Base-by-base conservation (phyloP, 441 rosid genomes). In the Arabidopsis lyrata region DNA sequence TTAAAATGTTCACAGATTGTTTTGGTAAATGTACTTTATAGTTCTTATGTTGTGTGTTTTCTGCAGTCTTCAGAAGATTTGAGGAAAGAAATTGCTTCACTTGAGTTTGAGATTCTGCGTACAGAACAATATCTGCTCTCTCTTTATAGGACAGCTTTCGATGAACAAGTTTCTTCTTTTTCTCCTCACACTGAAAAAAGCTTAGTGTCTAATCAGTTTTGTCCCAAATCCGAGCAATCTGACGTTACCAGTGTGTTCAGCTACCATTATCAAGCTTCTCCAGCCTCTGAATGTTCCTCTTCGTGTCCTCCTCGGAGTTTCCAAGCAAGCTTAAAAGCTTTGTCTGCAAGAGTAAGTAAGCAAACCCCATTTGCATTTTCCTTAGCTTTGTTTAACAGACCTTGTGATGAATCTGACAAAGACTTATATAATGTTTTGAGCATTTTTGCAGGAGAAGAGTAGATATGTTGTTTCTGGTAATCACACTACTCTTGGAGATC, bases 131-230 rank as follows among this genome's bases (percentile, higher is more conserved):
- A 79, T 72, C 87, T 90, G 63, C 90, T 93, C 64, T 86, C 95
- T 4, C 90, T 89, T 20, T 90, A 93, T 72, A 88, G 93, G 48
- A 86, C 85, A 45, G 87, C 90, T 86, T 90, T 89, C 16, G 78
- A 85, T 35, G 91, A 88, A 72, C 86, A 74, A 60, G 39, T 75
- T 48, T 71, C 85, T 22, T 68, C 83, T 34, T 62, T 27, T n/a
- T 77, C 88, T 59, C 74, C 80, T 68, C 76, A 38, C 48, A 16
- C 82, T 11, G 73, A 38, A 58, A 77, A 66, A 15, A 78, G 55
- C 63, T 69, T 77, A 61, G 18, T 49, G 3, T 66, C 73, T 14
- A 64, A 74, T 42, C 82, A 76, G 58, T 70, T 74, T 22, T 63
- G 65, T 63, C 41, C 70, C 54, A 82, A 55, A 74, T 54, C 76